phyloP scores from a whole-genome alignment of 257 asterid species.

The Asclepias syriaca region DNA sequence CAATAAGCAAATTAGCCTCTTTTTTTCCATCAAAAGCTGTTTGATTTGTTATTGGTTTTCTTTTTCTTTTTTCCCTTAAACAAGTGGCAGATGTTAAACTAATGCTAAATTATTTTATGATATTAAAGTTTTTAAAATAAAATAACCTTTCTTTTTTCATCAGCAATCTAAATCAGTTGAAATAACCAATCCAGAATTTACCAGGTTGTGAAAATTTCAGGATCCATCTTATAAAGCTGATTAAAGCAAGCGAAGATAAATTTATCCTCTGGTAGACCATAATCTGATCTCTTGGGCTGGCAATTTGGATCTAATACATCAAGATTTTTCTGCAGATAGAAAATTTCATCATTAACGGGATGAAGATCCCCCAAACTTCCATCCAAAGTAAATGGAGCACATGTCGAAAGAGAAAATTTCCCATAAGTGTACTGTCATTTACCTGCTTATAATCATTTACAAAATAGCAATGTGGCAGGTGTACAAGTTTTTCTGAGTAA shows the following conservation, averaged over 20 bases:
- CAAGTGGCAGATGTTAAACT: too few relatives aligned
- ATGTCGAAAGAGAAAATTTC: neutral
- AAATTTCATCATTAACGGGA: slow-evolving; percentile 4
- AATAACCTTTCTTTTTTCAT: neutral
- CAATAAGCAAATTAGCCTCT: neutral
- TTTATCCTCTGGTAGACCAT: slow-evolving; percentile 92
- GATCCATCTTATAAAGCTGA: slow-evolving; percentile 99
- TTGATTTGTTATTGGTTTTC: too few relatives aligned
- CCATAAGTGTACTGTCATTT: slow-evolving; percentile 3
- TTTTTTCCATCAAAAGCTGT: too few relatives aligned
- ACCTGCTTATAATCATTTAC: slow-evolving; percentile 99
- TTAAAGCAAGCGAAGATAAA: slow-evolving; percentile 96
- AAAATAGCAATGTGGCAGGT: slow-evolving; percentile 94
- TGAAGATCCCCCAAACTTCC: neutral
- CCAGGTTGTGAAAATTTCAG: slow-evolving; percentile 85
- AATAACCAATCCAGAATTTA: slow-evolving; percentile 22
- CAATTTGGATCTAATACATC: slow-evolving; percentile 77
- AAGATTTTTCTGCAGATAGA: slow-evolving; percentile 60
- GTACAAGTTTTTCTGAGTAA: slow-evolving; percentile 93
- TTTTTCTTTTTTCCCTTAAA: too few relatives aligned
- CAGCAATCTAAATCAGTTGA: neutral
- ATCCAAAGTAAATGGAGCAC: neutral
- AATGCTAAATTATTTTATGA: too few relatives aligned
- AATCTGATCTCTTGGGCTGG: slow-evolving; percentile 87
- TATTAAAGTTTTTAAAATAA: too few relatives aligned